These are phyloP conservation scores for Henckelia pumila DNA, from an alignment of 257 asterid genomes.

Conservation along the genomic window DNA sequence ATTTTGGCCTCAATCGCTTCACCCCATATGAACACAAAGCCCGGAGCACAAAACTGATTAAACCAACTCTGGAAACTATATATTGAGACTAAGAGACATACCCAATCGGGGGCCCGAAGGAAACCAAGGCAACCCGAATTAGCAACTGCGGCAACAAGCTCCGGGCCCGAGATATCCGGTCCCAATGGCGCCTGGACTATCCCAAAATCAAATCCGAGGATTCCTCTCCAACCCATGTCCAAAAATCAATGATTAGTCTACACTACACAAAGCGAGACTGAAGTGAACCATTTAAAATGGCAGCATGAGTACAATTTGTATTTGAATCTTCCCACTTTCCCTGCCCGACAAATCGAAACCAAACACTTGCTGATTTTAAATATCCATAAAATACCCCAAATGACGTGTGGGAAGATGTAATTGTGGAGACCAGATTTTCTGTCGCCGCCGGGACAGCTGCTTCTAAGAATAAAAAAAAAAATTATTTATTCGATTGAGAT, in stretches of 20 bases:
- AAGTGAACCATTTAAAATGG: background rate
- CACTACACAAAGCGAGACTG: background rate
- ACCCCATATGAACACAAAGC: background rate
- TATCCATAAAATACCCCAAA: too few relatives aligned
- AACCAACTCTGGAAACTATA: background rate
- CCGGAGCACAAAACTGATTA: background rate
- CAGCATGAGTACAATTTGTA: background rate
- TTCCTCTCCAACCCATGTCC: constrained; percentile 85
- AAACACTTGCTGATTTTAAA: too few relatives aligned
- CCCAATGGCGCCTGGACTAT: constrained; percentile 88
- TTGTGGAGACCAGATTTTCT: too few relatives aligned
- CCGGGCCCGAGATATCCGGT: constrained; percentile 82
- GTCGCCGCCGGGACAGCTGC: too few relatives aligned
- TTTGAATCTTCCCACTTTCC: too few relatives aligned
- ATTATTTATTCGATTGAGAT: too few relatives aligned
- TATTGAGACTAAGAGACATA: constrained; percentile 6
- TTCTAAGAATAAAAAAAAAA: too few relatives aligned
- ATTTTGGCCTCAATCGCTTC: too few relatives aligned
- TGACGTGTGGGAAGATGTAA: too few relatives aligned
- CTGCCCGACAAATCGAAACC: background rate
- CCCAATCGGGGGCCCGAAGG: constrained; percentile 84
- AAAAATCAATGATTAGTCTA: background rate
- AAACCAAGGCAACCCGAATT: constrained; percentile 72
- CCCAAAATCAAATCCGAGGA: constrained; percentile 81
- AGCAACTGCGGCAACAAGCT: constrained; percentile 84